Evolutionary conservation across 2,329 filamentous ascomycete species (phyloP).

Genomic region (Beauveria bassiana): DNA sequence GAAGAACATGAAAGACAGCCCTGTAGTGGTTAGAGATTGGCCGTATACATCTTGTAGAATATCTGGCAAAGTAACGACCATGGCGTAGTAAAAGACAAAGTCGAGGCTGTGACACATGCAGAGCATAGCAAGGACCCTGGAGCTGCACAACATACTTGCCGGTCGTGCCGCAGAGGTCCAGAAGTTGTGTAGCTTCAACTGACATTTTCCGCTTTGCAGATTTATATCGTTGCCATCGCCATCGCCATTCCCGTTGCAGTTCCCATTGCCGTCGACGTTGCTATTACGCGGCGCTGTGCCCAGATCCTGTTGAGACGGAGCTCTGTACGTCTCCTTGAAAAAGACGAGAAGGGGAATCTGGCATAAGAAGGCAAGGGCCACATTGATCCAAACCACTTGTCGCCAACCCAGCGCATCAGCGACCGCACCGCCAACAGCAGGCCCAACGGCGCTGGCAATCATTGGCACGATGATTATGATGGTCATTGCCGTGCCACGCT

Average conservation of each 20-base stretch:
- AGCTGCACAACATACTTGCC: conserved; percentile 36
- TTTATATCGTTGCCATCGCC: not conserved
- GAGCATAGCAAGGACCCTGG: conserved; percentile 41
- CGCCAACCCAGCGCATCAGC: conserved; percentile 49
- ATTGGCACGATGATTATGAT: conserved; percentile 49
- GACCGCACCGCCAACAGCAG: conserved; percentile 46
- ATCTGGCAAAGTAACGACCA: conserved; percentile 42
- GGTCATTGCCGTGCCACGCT: conserved; percentile 51
- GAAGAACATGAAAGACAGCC: conserved; percentile 34
- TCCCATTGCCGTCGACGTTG: too few species aligned
- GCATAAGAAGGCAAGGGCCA: conserved; percentile 37
- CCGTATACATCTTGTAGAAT: conserved; percentile 39
- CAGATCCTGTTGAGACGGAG: conserved; percentile 37
- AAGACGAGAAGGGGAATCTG: conserved; percentile 42
- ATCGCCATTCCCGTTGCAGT: not conserved
- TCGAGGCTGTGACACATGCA: conserved; percentile 36
- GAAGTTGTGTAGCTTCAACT: not conserved
- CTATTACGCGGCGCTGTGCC: too few species aligned
- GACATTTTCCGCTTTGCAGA: not conserved
- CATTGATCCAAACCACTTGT: conserved; percentile 42
- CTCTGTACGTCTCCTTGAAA: conserved; percentile 52
- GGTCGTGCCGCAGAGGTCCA: conserved; percentile 33
- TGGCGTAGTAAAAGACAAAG: conserved; percentile 44
- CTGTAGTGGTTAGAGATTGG: conserved; percentile 41
- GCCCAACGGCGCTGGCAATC: conserved; percentile 49